Conservation (phyloP, 495 filamentous ascomycete species). For the Annulohypoxylon moriforme region DNA sequence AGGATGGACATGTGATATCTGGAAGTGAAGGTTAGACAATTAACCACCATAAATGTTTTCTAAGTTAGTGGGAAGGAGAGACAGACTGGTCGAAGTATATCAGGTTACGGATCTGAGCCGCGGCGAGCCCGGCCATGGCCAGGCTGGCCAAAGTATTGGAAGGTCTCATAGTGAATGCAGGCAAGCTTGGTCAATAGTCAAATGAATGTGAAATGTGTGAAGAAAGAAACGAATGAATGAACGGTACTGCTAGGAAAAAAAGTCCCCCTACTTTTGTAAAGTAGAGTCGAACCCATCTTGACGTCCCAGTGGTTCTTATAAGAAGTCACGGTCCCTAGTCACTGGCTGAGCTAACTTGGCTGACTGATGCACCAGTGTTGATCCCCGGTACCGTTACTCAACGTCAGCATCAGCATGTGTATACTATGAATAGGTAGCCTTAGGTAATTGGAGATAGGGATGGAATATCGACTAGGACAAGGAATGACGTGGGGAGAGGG, state of each 20-base stretch:
- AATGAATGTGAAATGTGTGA: not conserved
- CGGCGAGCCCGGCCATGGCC: slow-evolving; percentile 45
- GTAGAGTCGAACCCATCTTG: slow-evolving; percentile 4
- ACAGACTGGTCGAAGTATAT: slow-evolving; percentile 39
- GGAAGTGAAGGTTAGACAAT: slow-evolving; percentile 8
- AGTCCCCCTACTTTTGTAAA: not conserved
- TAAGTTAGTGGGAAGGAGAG: not conserved
- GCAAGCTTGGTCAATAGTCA: not conserved
- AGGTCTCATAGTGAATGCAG: slow-evolving; percentile 28
- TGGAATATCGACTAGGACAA: not conserved
- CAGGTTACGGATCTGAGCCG: slow-evolving; percentile 18
- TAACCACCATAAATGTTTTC: not conserved
- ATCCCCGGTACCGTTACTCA: not conserved
- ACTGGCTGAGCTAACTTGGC: not conserved
- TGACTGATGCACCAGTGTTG: not conserved
- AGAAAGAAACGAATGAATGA: not conserved
- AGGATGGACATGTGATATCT: slow-evolving; percentile 43
- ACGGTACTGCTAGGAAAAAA: not conserved
- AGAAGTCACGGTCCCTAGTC: slow-evolving; percentile 14
- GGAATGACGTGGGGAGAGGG: slow-evolving; percentile 25
- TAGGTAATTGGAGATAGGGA: slow-evolving; percentile 16
- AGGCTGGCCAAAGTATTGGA: slow-evolving; percentile 22
- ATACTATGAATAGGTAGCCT: slow-evolving; percentile 1
- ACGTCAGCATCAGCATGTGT: not conserved
- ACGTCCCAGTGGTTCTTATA: slow-evolving; percentile 14